phyloP scores from a whole-genome alignment of 2,329 filamentous ascomycete genomes.

The Chrysoporthe austroafricana region DNA sequence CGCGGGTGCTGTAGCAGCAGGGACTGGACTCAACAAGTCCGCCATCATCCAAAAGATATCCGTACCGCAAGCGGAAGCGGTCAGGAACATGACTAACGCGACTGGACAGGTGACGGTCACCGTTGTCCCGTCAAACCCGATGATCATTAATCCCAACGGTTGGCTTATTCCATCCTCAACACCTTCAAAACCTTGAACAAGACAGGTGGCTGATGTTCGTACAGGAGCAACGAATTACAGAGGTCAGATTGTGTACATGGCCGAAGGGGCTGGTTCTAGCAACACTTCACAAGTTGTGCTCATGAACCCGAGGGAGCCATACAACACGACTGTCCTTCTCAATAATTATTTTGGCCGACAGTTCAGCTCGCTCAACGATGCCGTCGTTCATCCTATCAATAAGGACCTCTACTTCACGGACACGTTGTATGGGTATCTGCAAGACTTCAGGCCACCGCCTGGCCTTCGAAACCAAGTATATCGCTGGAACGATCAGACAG shows the following conservation, averaged over 20 bases:
- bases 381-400: conserved; percentile 55
- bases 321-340: conserved; percentile 57
- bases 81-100: conserved; percentile 43
- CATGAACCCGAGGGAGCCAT: conserved; percentile 50
- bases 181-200: not conserved
- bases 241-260: conserved; percentile 52
- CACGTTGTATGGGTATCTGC: conserved; percentile 61
- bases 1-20: conserved; percentile 49
- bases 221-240: conserved; percentile 55
- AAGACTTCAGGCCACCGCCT: conserved; percentile 59
- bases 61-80: conserved; percentile 46
- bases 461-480: conserved; percentile 63
- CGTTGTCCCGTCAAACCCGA: conserved; percentile 46
- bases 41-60: conserved; percentile 55
- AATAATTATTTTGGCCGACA: conserved; percentile 63
- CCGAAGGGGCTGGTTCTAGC: conserved; percentile 53
- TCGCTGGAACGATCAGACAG: conserved; percentile 53
- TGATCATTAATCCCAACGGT: conserved; percentile 57
- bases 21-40: conserved; percentile 56
- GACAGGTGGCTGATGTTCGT: not conserved
- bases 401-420: conserved; percentile 70
- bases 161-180: conserved; percentile 16
- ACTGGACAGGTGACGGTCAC: conserved; percentile 47
- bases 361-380: conserved; percentile 65
- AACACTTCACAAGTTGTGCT: conserved; percentile 45